These are phyloP conservation scores for Amauroascus verrucosus DNA, from an alignment of 2,329 filamentous ascomycete species.

Conservation along the genomic window DNA sequence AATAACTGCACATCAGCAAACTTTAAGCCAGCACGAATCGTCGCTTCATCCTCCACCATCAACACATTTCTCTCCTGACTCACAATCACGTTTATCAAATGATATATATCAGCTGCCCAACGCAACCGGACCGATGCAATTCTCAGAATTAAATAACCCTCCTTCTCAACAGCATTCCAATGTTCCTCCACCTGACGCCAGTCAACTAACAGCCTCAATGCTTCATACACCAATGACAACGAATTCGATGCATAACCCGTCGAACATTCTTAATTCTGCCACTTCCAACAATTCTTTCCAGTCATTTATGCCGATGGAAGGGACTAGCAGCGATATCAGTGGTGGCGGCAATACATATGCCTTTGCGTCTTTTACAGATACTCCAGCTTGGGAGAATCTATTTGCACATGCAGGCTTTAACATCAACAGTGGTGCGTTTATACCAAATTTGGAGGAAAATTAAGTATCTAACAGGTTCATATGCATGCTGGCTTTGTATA, in stretches of 20 bases:
- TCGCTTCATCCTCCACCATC: not conserved
- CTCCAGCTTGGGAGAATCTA: constrained; percentile 17
- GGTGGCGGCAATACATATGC: constrained; percentile 1
- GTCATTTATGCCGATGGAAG: not conserved
- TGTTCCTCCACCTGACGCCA: not conserved
- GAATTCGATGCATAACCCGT: not conserved
- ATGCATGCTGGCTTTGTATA: not conserved
- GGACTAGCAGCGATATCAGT: not conserved
- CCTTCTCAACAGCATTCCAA: constrained; percentile 3
- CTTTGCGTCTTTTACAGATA: constrained; percentile 16
- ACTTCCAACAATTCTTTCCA: not conserved
- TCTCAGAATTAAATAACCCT: not conserved
- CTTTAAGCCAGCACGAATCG: not conserved
- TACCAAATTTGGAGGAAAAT: constrained; percentile 15
- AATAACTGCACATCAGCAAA: not conserved
- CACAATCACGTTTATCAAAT: not conserved
- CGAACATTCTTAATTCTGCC: not conserved
- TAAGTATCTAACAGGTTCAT: not conserved
- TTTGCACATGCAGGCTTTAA: constrained; percentile 21
- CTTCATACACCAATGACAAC: not conserved
- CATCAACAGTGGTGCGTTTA: constrained; percentile 18
- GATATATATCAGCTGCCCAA: not conserved
- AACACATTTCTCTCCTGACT: not conserved
- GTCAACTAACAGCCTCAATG: not conserved
- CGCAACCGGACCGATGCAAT: not conserved